Percentiles rank a stretch among this genome's conserved stretches.
Conservation (phyloP, 1,284 basidiomycete genomes). For the Trichosporon faecale region DNA sequence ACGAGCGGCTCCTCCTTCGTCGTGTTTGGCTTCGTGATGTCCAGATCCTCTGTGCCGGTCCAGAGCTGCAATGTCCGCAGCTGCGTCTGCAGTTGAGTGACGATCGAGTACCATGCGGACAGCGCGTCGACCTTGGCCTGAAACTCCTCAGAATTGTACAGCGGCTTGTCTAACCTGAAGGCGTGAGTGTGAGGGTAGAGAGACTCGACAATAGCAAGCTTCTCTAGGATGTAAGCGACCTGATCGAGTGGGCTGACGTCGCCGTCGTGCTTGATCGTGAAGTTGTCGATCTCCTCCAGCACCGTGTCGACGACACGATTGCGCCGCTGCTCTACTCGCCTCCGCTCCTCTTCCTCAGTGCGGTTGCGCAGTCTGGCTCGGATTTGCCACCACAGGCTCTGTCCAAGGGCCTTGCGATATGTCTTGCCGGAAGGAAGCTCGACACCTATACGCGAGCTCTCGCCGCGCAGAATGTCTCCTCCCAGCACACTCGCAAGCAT, state of each 20-base stretch:
- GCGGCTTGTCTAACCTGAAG: constrained; percentile 72
- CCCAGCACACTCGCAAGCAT: constrained; percentile 88
- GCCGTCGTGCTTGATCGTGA: constrained; percentile 54
- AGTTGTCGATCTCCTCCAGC: constrained; percentile 76
- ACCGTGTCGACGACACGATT: constrained; percentile 74
- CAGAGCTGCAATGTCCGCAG: constrained; percentile 76
- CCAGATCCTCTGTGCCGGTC: constrained; percentile 87
- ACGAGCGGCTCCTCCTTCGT: constrained; percentile 57
- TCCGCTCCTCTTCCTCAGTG: constrained; percentile 76
- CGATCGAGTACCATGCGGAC: constrained; percentile 82
- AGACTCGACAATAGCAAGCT: constrained; percentile 76
- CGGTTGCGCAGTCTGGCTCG: constrained; percentile 79
- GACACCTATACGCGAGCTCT: constrained; percentile 79
- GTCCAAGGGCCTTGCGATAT: constrained; percentile 65
- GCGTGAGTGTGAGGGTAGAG: constrained; percentile 82
- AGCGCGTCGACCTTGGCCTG: constrained; percentile 77
- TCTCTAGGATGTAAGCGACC: constrained; percentile 69
- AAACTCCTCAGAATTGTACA: constrained; percentile 65
- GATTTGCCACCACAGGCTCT: constrained; percentile 82
- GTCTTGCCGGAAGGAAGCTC: constrained; percentile 64
- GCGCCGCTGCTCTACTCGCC: constrained; percentile 75
- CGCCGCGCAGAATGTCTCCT: constrained; percentile 87
- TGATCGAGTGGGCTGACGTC: constrained; percentile 62
- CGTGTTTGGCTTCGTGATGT: constrained; percentile 73
- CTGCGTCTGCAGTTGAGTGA: constrained; percentile 72